Conservation (phyloP, 306 rosid species). For the Vigna mungo region DNA sequence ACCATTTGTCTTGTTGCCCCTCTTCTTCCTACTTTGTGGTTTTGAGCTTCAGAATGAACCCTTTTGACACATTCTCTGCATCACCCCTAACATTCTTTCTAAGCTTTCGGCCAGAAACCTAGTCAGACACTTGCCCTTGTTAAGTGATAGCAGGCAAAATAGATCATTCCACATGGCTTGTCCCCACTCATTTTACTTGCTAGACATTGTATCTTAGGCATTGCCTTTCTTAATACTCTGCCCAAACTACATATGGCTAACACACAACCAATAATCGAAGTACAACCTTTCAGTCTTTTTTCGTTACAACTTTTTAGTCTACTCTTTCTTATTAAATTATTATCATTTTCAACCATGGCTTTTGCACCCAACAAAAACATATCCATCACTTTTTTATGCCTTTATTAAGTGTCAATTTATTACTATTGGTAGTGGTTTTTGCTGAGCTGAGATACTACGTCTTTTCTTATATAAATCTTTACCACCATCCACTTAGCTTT, state of each 20-base stretch:
- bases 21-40: not conserved
- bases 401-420: not conserved
- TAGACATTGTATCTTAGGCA: not conserved
- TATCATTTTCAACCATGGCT: not conserved
- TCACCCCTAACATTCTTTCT: constrained; percentile 25
- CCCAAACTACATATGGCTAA: not conserved
- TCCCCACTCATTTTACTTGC: constrained; percentile 27
- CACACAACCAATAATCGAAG: not conserved
- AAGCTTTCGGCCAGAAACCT: constrained; percentile 63
- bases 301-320: too few relatives aligned
- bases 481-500: constrained; percentile 41
- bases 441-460: constrained; percentile 54
- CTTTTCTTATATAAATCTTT: constrained; percentile 37
- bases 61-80: not conserved
- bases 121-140: constrained; percentile 62
- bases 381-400: constrained; percentile 21
- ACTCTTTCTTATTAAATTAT: not conserved
- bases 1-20: not conserved
- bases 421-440: constrained; percentile 43
- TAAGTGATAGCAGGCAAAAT: constrained; percentile 35
- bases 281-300: too few relatives aligned
- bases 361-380: not conserved
- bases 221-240: constrained; percentile 8
- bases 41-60: constrained; percentile 13
- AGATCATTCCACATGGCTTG: constrained; percentile 70